Conservation (phyloP, 495 filamentous ascomycete genomes). For the Hypoxylon lienhwacheense region DNA sequence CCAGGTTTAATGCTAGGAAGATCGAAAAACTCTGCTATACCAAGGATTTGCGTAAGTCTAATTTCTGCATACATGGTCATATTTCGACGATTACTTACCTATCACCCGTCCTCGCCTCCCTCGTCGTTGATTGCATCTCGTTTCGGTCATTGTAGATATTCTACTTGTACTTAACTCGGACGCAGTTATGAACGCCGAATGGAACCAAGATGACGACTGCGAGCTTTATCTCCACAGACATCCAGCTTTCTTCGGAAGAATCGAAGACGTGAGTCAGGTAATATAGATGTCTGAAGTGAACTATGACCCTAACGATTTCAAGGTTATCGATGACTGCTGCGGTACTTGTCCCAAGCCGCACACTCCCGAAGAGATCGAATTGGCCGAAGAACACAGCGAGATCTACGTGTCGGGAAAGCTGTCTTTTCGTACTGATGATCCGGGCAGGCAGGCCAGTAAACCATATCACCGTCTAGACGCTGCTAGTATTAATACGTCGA, state of each 20-base stretch:
- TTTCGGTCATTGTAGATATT: background rate
- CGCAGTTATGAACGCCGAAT: conserved; percentile 77
- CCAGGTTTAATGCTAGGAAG: conserved; percentile 66
- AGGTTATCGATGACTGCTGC: conserved; percentile 78
- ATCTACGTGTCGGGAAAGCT: conserved; percentile 71
- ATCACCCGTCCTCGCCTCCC: background rate
- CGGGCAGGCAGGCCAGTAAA: conserved; percentile 68
- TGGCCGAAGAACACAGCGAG: conserved; percentile 69
- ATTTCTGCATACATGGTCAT: too few relatives aligned
- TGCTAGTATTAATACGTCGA: conserved; percentile 5
- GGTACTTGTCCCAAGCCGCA: conserved; percentile 69
- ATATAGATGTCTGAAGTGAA: background rate
- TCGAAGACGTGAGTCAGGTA: conserved; percentile 39
- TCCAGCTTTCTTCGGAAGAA: conserved; percentile 59
- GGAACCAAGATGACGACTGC: conserved; percentile 73
- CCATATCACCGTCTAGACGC: background rate
- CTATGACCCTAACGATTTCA: conserved; percentile 26
- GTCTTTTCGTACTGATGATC: conserved; percentile 74
- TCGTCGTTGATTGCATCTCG: background rate
- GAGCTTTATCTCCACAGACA: conserved; percentile 76
- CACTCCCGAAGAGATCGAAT: conserved; percentile 68
- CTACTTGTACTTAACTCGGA: conserved; percentile 11
- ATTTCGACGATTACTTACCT: too few relatives aligned
- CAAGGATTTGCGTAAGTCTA: conserved; percentile 61
- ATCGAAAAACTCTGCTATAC: conserved; percentile 80